Percentiles rank a stretch among this genome's conserved stretches.
phyloP scores from a whole-genome alignment of 129 eudicot genomes.

The Sambucus nigra region DNA sequence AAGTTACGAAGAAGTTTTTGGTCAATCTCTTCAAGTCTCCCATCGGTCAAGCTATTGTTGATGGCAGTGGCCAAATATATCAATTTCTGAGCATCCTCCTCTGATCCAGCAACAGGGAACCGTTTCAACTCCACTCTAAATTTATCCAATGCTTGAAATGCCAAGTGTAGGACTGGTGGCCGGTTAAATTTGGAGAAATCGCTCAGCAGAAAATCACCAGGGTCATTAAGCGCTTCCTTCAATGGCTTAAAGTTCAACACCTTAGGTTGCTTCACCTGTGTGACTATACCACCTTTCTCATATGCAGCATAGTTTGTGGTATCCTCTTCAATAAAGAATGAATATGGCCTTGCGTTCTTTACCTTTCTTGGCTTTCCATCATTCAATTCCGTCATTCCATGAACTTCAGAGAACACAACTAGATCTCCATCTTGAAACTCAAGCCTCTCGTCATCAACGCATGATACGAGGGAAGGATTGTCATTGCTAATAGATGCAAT shows the following conservation, averaged over 20 bases:
- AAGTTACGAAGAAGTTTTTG: conserved; percentile 33
- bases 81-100: conserved; percentile 45
- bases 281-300: conserved; percentile 70
- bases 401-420: conserved; percentile 76
- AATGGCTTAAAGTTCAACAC: conserved; percentile 66
- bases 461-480: conserved; percentile 63
- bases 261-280: conserved; percentile 80
- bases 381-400: conserved; percentile 74
- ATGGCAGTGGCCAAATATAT: conserved; percentile 25
- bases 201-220: conserved; percentile 84
- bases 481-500: conserved; percentile 75
- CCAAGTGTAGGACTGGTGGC: conserved; percentile 54
- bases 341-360: conserved; percentile 59
- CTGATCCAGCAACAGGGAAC: conserved; percentile 51
- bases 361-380: conserved; percentile 80
- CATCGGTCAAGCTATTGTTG: conserved; percentile 24
- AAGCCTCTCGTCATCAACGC: conserved; percentile 83
- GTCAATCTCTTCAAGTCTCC: conserved; percentile 33
- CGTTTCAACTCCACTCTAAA: conserved; percentile 27
- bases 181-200: conserved; percentile 85
- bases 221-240: conserved; percentile 58
- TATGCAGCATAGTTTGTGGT: conserved; percentile 51
- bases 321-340: conserved; percentile 77
- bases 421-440: conserved; percentile 92
- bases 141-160: conserved; percentile 50